Base-by-base conservation (phyloP, 305 asterid species). In the Fraxinus albicans region DNA sequence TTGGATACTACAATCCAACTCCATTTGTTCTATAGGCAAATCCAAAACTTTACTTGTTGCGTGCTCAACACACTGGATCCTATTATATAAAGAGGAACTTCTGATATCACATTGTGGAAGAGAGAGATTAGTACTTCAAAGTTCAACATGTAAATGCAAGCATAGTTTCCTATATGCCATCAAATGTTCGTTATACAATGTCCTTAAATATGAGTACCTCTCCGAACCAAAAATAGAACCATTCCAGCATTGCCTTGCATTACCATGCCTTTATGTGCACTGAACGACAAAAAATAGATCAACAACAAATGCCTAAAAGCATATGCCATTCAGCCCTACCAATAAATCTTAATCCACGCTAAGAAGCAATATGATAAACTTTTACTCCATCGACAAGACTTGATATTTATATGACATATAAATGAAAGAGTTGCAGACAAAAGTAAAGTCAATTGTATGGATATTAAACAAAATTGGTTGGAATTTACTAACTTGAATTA, bases 401-500 rank as follows among this genome's bases (percentile, higher is more conserved):
- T 73, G 50, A 53, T 35, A 34, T 42, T 73, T 81, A 31, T 65
- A 27, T 31, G 77, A 19, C 19, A 34, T 44, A 77, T 73, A 35
- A 76, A 19, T n/a, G 36, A 67, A 33, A 21, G 33, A 8, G 73
- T 73, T 73, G 72, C 29, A 81, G 79, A 82, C 78, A 82, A 38
- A 76, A 75, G 77, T 17, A 73, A 33, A 4, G 72, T 63, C 38
- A 23, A 82, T 42, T 23, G 79, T 76, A 42, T 27, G 2, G 69
- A 67, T 34, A 81, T 55, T 60, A 25, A 60, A 84, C 80, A 21
- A 36, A 29, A 31, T 27, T 74, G 72, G 63, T 8, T 3, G 47
- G 67, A 89, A 88, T 82, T 75, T 73, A 88, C 98, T 85, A 74
- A 95, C 98, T 92, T 93, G 96, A 88, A 94, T 89, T 69, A 94